Evolutionary conservation across 2,329 filamentous ascomycete genomes (phyloP).

Genomic region (Magnaporthales sp.): DNA sequence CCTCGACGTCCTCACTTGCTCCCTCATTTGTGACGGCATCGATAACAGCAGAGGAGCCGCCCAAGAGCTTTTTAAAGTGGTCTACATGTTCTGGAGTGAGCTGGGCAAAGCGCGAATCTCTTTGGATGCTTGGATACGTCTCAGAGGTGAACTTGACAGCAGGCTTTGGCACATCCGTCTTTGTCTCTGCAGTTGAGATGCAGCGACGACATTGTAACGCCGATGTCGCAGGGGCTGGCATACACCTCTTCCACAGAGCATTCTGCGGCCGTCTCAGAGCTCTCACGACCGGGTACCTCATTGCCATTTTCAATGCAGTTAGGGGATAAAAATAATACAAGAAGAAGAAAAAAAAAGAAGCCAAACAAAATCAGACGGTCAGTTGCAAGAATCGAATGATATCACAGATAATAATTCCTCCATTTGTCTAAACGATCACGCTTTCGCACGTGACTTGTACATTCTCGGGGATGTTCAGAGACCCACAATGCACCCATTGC

Average conservation of each 20-base stretch:
- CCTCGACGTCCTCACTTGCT: slow-evolving; percentile 68
- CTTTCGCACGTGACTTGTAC: neutral
- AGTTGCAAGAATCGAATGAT: neutral
- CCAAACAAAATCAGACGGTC: neutral
- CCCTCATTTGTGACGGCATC: slow-evolving; percentile 71
- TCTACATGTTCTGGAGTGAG: slow-evolving; percentile 73
- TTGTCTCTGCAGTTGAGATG: slow-evolving; percentile 2
- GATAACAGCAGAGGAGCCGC: slow-evolving; percentile 69
- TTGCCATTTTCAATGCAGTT: neutral
- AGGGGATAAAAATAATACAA: neutral
- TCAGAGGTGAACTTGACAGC: slow-evolving; percentile 68
- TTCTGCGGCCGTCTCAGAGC: slow-evolving; percentile 1
- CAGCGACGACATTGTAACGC: slow-evolving; percentile 4
- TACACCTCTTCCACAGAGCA: neutral
- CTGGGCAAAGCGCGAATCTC: slow-evolving; percentile 65
- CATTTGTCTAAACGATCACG: neutral
- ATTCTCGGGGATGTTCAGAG: neutral
- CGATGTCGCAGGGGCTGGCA: neutral
- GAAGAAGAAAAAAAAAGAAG: neutral
- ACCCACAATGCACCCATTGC: too few relatives aligned
- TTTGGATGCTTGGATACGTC: slow-evolving; percentile 73
- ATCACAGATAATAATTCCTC: neutral
- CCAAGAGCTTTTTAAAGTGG: slow-evolving; percentile 75
- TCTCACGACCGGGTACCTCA: slow-evolving; percentile 1
- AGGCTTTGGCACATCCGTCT: neutral